Evolutionary conservation across 2,329 filamentous ascomycete species (phyloP).

Genomic region (Pseudogymnoascus sp.): DNA sequence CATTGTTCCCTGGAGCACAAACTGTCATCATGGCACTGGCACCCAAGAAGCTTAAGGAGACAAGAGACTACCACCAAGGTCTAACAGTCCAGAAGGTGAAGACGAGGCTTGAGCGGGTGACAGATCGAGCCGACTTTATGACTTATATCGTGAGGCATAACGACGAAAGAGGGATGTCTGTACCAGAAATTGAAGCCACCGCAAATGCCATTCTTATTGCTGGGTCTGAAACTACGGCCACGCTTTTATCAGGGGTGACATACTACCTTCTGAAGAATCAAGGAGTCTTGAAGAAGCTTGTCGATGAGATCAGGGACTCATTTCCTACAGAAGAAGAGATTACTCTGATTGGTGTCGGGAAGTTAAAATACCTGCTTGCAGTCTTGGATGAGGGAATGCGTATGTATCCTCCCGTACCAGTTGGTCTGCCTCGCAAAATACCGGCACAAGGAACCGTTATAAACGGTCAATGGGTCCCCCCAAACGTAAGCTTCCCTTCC

Average conservation of each 20-base stretch:
- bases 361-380: conserved; percentile 28
- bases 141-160: conserved; percentile 13
- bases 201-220: conserved; percentile 29
- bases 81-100: conserved; percentile 5
- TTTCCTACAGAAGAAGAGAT: conserved; percentile 28
- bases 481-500: background rate
- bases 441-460: conserved; percentile 16
- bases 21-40: conserved; percentile 6
- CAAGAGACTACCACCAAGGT: background rate
- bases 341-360: conserved; percentile 5
- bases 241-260: conserved; percentile 32
- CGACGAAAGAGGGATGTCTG: conserved; percentile 11
- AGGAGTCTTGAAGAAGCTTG: conserved; percentile 29
- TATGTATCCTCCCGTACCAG: conserved; percentile 23
- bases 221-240: conserved; percentile 44
- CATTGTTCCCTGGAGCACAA: background rate
- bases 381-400: conserved; percentile 30
- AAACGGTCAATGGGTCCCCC: conserved; percentile 14
- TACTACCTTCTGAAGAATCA: conserved; percentile 35
- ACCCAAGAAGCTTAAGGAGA: background rate
- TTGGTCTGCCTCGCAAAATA: conserved; percentile 12
- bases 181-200: conserved; percentile 6
- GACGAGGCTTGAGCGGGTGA: background rate
- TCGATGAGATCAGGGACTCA: conserved; percentile 32
- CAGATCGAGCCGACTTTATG: conserved; percentile 10